Evolutionary conservation across 805 yeast genomes (phyloP).

Genomic region (Myxozyma neotropica): DNA sequence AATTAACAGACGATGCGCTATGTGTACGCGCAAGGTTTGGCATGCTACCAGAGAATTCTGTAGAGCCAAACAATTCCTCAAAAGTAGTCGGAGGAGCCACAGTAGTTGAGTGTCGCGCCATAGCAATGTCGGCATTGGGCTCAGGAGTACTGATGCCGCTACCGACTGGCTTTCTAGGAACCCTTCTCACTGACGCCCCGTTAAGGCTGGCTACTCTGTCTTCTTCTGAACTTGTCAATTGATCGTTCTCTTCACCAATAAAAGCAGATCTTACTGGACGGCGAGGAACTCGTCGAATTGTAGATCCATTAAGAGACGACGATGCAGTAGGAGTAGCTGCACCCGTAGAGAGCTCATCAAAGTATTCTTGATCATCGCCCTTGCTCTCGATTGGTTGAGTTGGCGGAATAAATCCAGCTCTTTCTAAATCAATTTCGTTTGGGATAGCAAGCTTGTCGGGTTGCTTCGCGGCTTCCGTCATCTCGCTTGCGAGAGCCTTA

Average conservation of each 20-base stretch:
- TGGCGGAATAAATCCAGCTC: constrained; percentile 7
- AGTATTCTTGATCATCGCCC: not conserved
- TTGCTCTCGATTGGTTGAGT: not conserved
- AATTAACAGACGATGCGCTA: not conserved
- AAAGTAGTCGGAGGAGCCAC: constrained; percentile 20
- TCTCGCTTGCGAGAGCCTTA: constrained; percentile 23
- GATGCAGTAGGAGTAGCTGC: not conserved
- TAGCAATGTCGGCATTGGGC: not conserved
- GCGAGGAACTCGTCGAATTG: not conserved
- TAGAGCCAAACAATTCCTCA: constrained; percentile 22
- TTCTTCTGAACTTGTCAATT: not conserved
- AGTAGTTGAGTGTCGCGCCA: not conserved
- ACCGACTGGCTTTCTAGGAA: constrained; percentile 6
- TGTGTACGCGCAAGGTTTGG: not conserved
- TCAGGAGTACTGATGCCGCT: not conserved
- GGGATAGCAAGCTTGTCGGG: not conserved
- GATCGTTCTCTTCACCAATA: not conserved
- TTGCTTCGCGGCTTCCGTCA: constrained; percentile 2
- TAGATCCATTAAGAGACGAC: not conserved
- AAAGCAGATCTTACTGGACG: not conserved
- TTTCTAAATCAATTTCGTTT: constrained; percentile 1
- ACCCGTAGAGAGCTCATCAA: not conserved
- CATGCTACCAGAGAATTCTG: not conserved
- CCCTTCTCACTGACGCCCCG: not conserved
- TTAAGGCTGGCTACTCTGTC: not conserved